Percentiles rank a stretch among this genome's conserved stretches.
phyloP scores from a whole-genome alignment of 1,284 basidiomycete species.

The Pyrrhoderma noxium region DNA sequence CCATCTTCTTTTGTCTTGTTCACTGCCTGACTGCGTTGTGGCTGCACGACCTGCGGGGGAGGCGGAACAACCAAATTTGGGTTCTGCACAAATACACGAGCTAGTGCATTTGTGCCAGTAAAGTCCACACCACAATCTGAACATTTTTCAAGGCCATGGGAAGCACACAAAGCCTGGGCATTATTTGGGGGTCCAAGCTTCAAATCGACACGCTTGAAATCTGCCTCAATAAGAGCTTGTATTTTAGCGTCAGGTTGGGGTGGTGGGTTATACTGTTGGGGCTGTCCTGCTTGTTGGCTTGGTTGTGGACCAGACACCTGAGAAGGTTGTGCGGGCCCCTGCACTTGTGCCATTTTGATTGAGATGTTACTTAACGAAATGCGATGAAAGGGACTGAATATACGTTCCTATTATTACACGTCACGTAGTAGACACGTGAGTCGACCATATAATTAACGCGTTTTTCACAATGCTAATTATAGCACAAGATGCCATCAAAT shows the following conservation, averaged over 20 bases:
- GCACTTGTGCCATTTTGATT: constrained; percentile 6
- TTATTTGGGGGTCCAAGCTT: constrained; percentile 46
- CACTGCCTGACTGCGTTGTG: constrained; percentile 67
- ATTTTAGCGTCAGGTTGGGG: constrained; percentile 6
- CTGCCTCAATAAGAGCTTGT: constrained; percentile 68
- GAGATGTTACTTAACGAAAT: too few species aligned
- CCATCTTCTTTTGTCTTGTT: constrained; percentile 83
- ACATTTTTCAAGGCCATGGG: constrained; percentile 67
- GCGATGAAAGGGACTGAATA: too few species aligned
- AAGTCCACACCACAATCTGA: constrained; percentile 66
- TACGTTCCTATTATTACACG: too few species aligned
- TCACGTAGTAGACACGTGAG: too few species aligned
- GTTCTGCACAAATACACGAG: constrained; percentile 61
- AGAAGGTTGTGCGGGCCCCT: constrained; percentile 5
- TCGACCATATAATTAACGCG: too few species aligned
- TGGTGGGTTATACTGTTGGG: constrained; percentile 4
- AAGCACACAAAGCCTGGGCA: constrained; percentile 47
- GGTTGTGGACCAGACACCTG: not conserved
- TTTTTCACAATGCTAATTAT: too few species aligned
- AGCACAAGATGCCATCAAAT: too few species aligned
- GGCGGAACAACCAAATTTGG: constrained; percentile 75
- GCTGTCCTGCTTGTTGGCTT: not conserved
- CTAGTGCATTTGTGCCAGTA: constrained; percentile 60
- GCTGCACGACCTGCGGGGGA: constrained; percentile 69
- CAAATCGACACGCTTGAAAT: constrained; percentile 56